Evolutionary conservation across 768 basidiomycete genomes (phyloP).

Genomic region (Dacryopinax spathularia): DNA sequence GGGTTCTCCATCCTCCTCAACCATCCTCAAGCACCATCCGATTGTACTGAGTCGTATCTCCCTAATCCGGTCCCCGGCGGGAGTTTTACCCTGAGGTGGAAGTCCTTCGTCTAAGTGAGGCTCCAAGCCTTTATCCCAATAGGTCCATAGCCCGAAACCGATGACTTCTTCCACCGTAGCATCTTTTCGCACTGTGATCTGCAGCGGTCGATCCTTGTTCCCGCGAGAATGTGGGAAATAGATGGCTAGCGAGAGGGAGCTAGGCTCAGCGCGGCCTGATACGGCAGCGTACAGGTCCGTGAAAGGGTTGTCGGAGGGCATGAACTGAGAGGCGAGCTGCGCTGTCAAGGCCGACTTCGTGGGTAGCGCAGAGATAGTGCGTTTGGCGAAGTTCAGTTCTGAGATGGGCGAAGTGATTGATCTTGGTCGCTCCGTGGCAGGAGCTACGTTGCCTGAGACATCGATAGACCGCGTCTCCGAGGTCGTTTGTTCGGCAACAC

Average conservation of each 20-base stretch:
- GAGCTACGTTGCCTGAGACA: background rate
- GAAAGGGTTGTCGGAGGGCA: conserved; percentile 65
- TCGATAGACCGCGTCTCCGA: background rate
- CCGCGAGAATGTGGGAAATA: conserved; percentile 71
- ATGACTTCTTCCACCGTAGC: conserved; percentile 92
- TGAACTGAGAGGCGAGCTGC: conserved; percentile 54
- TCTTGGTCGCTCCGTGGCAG: background rate
- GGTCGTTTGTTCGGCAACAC: background rate
- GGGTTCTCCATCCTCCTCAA: conserved; percentile 94
- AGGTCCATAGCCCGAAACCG: conserved; percentile 81
- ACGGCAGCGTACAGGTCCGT: conserved; percentile 74
- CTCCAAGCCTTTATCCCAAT: conserved; percentile 76
- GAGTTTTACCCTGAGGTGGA: conserved; percentile 18
- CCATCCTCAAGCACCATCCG: conserved; percentile 86
- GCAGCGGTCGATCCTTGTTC: conserved; percentile 48
- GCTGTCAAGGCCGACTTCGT: conserved; percentile 51
- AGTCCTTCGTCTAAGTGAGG: conserved; percentile 61
- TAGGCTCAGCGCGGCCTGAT: conserved; percentile 51
- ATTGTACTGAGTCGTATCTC: conserved; percentile 50
- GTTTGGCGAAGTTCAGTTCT: conserved; percentile 13
- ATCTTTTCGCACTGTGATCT: conserved; percentile 67
- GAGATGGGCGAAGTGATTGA: background rate
- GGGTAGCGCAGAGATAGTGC: background rate
- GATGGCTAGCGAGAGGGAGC: conserved; percentile 51
- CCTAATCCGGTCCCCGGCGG: conserved; percentile 49